Percentiles rank a stretch among this genome's conserved stretches.
phyloP scores from a whole-genome alignment of 2,329 filamentous ascomycete genomes.

The Pyricularia sp. region DNA sequence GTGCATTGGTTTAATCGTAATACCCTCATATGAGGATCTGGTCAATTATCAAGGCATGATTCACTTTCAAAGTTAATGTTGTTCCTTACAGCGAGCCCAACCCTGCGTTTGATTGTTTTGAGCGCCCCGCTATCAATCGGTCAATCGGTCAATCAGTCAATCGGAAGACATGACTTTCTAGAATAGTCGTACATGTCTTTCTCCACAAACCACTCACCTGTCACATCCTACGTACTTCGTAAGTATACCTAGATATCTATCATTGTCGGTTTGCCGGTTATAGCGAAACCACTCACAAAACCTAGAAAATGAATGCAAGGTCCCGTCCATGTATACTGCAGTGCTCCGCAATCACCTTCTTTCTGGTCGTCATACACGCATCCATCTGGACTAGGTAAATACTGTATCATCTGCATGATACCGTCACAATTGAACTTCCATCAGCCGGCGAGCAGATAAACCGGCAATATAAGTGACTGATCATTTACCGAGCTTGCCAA shows the following conservation, averaged over 20 bases:
- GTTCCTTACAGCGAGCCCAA: too few species aligned
- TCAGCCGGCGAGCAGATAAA: background rate
- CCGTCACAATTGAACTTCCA: background rate
- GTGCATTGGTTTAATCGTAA: too few species aligned
- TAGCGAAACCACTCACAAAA: background rate
- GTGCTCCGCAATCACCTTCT: background rate
- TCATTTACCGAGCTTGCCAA: background rate
- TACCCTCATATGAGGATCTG: too few species aligned
- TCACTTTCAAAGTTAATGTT: too few species aligned
- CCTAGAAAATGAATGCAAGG: background rate
- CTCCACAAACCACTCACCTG: background rate
- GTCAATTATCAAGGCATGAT: too few species aligned
- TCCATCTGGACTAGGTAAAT: too few species aligned
- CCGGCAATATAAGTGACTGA: background rate
- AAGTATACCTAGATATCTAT: background rate
- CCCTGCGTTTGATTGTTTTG: too few species aligned
- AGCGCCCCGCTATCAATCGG: too few species aligned
- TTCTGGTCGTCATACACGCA: background rate
- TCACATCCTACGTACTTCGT: background rate
- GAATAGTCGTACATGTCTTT: too few species aligned
- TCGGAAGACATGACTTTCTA: too few species aligned
- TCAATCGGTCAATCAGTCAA: too few species aligned
- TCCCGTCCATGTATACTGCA: background rate
- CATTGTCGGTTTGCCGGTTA: background rate
- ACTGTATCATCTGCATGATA: too few species aligned